Percentiles rank a stretch among this genome's conserved stretches.
Conservation (phyloP, 129 eudicot species). For the carrot (Daucus carota) region DH1_v3.0 NC_030386.2:33084001-33084500, state of each 20-base stretch:
- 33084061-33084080: neutral
- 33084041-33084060: neutral
- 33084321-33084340: slow-evolving; percentile 30
- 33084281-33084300: slow-evolving; percentile 42
- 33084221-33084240: slow-evolving; percentile 50
- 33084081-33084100: slow-evolving; percentile 30
- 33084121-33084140: slow-evolving; percentile 83
- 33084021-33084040: neutral
- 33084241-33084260: slow-evolving; percentile 32
- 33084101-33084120: slow-evolving; percentile 64
- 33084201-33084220: slow-evolving; percentile 45
- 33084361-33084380: slow-evolving; percentile 17
- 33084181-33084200: slow-evolving; percentile 53
- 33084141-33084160: slow-evolving; percentile 44
- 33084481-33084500: slow-evolving; percentile 75
- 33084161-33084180: slow-evolving; percentile 50
- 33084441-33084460: slow-evolving; percentile 55
- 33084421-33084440: slow-evolving; percentile 64
- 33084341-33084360: slow-evolving; percentile 34
- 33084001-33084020: neutral
- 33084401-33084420: slow-evolving; percentile 81
- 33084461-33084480: slow-evolving; percentile 45
- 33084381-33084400: slow-evolving; percentile 32
- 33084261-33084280: slow-evolving; percentile 15
- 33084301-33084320: slow-evolving; percentile 77